Evolutionary conservation across 352 stramenopile genomes (phyloP).

Genomic region (Globisporangium alternatum): DNA sequence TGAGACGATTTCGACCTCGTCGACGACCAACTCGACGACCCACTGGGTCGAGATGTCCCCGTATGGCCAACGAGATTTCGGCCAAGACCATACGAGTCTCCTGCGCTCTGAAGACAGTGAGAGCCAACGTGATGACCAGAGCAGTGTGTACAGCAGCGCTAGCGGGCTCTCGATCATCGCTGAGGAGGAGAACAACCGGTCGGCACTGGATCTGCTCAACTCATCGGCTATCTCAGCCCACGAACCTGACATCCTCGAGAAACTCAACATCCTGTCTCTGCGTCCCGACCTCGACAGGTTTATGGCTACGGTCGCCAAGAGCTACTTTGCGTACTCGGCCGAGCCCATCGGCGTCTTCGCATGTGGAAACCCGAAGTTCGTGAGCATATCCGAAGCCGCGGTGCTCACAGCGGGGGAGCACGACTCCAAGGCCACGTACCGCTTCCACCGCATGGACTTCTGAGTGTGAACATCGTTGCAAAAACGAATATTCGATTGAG

Average conservation of each 20-base stretch:
- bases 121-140: background rate
- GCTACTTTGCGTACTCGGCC: constrained; percentile 19
- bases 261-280: constrained; percentile 25
- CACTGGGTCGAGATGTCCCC: constrained; percentile 2
- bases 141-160: background rate
- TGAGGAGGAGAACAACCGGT: background rate
- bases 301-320: constrained; percentile 13
- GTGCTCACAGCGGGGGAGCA: constrained; percentile 4
- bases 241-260: constrained; percentile 22
- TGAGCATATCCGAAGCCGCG: constrained; percentile 8
- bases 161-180: background rate
- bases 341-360: constrained; percentile 26
- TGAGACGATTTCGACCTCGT: background rate
- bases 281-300: constrained; percentile 26
- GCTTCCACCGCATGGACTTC: constrained; percentile 15
- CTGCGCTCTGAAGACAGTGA: background rate
- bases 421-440: background rate
- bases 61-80: background rate
- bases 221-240: background rate
- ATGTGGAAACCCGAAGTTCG: constrained; percentile 17
- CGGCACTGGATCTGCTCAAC: background rate
- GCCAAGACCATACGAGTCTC: background rate
- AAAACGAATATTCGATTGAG: background rate
- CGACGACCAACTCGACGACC: background rate
- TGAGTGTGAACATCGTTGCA: background rate